phyloP scores from a whole-genome alignment of 1,139 yeast genomes.

The Yamadazyma kanchanaburiensis region DNA sequence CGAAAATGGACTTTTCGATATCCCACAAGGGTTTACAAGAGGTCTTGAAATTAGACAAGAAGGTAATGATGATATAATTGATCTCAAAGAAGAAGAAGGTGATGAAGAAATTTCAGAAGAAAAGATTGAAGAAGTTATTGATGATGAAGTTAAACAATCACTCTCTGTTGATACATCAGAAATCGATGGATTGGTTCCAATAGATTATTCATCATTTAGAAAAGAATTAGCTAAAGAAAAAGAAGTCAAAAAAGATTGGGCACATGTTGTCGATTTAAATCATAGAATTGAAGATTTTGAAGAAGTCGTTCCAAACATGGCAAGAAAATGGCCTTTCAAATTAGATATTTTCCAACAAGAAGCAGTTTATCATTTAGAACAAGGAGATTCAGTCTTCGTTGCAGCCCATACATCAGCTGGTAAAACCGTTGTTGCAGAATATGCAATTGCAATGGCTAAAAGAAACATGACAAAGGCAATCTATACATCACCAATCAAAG shows the following conservation, averaged over 20 bases:
- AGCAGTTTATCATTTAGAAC: slow-evolving; percentile 93
- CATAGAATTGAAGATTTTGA: slow-evolving; percentile 80
- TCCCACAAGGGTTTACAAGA: slow-evolving; percentile 78
- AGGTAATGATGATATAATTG: slow-evolving; percentile 14
- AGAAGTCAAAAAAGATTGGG: slow-evolving; percentile 69
- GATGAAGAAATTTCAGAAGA: slow-evolving; percentile 11
- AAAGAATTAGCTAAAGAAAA: slow-evolving; percentile 24
- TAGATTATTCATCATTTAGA: slow-evolving; percentile 39
- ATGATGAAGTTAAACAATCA: neutral
- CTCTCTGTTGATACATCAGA: slow-evolving; percentile 39
- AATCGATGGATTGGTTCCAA: slow-evolving; percentile 76
- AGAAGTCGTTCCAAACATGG: slow-evolving; percentile 89
- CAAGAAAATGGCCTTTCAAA: slow-evolving; percentile 89
- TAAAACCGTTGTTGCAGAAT: slow-evolving; percentile 89
- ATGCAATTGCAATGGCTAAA: slow-evolving; percentile 90
- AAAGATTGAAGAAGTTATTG: slow-evolving; percentile 1
- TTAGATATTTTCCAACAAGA: slow-evolving; percentile 95
- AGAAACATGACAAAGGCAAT: slow-evolving; percentile 89
- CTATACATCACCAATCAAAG: slow-evolving; percentile 91
- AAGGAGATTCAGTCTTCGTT: slow-evolving; percentile 95
- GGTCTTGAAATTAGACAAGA: slow-evolving; percentile 45
- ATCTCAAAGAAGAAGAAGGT: slow-evolving; percentile 5
- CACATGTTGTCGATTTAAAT: slow-evolving; percentile 87
- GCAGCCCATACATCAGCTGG: slow-evolving; percentile 98
- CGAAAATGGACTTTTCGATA: slow-evolving; percentile 69